Base-by-base conservation (phyloP, 2,329 filamentous ascomycete genomes). In the Alternaria infectoria region DNA sequence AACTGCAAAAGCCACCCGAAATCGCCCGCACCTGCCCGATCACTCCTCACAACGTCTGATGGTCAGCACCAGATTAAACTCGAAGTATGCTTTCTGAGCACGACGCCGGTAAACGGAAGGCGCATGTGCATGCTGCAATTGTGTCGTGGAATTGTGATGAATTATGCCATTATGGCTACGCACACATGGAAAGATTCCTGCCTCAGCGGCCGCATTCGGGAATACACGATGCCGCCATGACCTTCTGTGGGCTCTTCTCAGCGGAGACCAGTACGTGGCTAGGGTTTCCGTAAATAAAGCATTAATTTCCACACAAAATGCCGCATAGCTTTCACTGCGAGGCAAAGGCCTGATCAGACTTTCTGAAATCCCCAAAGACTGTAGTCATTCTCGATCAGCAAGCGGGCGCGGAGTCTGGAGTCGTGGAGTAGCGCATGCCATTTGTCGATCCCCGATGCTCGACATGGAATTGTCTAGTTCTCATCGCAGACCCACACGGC, bases 361-460 rank as follows among this genome's bases (percentile, higher is more conserved):
- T 30, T 26, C 47, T 52, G 54, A 8, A 12, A 21, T 26, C 17
- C n/a, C 17, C 15, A 17, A 46, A 23, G 12, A 10, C 17, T n/a
- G 40, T 23, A 44, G 25, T 56, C 32, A 30, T 25, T 25, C 40
- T 55, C 28, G 30, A 13, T 25, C 25, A 21, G 25, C 25, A 23
- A 40, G 19, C 30, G 19, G 49, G 47, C 50, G 25, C 32, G 21
- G 45, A 40, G 63, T 62, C 49, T 49, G n/a, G 50, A 40, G 63
- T 62, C 49, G 59, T 60, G 63, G 63, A 54, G 54, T 54, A 60
- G 56, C 50, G 25, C 45, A 59, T 60, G 57, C 44, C 30, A 47
- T 19, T 12, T 28, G 64, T 57, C 57, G 64, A 66, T 66, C 64
- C 64, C 64, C 64, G 61, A 57, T 51, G 40, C 57, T 62, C 44